Conservation (phyloP, 2,329 filamentous ascomycete species). For the Trichoderma sp. region DNA sequence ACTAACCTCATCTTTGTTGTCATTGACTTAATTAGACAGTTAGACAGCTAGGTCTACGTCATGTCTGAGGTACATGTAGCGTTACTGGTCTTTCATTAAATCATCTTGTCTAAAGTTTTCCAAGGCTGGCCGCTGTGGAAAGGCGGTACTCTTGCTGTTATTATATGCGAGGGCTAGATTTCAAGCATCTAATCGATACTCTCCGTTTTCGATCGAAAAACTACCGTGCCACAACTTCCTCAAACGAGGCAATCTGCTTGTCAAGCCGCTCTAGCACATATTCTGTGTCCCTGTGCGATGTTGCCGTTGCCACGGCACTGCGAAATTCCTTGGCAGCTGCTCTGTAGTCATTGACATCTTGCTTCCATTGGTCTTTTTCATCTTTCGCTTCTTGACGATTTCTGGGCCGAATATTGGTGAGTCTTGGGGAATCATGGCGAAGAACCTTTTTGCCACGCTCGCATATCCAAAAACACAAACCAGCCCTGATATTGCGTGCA, state of each 20-base stretch:
- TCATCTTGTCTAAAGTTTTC: neutral
- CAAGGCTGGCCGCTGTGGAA: neutral
- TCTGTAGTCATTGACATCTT: neutral
- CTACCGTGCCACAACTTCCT: neutral
- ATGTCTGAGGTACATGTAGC: neutral
- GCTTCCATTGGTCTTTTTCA: neutral
- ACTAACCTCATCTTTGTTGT: constrained; percentile 7
- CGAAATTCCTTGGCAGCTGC: neutral
- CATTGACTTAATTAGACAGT: neutral
- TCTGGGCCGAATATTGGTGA: neutral
- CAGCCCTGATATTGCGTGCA: neutral
- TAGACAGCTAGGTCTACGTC: neutral
- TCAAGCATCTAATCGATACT: neutral
- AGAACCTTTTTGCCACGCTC: neutral
- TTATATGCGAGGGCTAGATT: neutral
- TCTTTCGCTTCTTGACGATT: neutral
- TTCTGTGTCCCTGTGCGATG: constrained; percentile 5
- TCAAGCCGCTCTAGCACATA: neutral
- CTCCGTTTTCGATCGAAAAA: too few species aligned
- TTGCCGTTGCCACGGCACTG: neutral
- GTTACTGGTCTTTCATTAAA: neutral
- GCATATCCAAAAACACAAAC: neutral
- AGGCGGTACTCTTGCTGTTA: neutral
- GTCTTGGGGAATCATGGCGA: neutral
- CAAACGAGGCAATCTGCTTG: constrained; percentile 1